phyloP scores from a whole-genome alignment of 192 early-diverging fungal species.

The Chytriomyces sp. region DNA sequence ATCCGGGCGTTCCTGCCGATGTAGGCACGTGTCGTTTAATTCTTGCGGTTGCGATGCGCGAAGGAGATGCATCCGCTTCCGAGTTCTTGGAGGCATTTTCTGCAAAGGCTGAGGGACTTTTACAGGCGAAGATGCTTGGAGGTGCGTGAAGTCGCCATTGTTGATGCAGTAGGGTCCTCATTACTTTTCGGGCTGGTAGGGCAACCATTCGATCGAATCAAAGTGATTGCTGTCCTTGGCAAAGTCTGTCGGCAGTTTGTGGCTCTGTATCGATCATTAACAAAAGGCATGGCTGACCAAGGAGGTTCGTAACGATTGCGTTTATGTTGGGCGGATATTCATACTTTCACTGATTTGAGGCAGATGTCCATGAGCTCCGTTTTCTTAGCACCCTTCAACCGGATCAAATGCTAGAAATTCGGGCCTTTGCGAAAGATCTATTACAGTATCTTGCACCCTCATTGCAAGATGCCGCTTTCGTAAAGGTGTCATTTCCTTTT shows the following conservation, averaged over 20 bases:
- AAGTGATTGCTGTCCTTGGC: too few relatives aligned
- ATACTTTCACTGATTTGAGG: neutral
- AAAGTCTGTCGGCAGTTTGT: too few relatives aligned
- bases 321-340: neutral
- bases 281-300: neutral
- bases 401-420: slow-evolving; percentile 10
- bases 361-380: neutral
- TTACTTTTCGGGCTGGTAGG: slow-evolving; percentile 2
- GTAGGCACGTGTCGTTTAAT: slow-evolving; percentile 5
- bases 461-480: slow-evolving; percentile 17
- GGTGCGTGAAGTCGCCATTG: neutral
- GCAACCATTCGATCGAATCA: slow-evolving; percentile 2
- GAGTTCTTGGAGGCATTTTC: slow-evolving; percentile 8
- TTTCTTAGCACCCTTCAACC: neutral
- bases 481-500: slow-evolving; percentile 4
- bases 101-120: neutral
- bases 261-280: neutral
- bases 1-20: slow-evolving; percentile 10
- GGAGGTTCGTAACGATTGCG: neutral
- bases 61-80: neutral
- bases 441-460: neutral
- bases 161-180: neutral
- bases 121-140: neutral
- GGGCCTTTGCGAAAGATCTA: slow-evolving; percentile 16
- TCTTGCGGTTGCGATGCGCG: neutral